phyloP scores from a whole-genome alignment of 2,329 filamentous ascomycete species.

The Phialocephala sp. region DNA sequence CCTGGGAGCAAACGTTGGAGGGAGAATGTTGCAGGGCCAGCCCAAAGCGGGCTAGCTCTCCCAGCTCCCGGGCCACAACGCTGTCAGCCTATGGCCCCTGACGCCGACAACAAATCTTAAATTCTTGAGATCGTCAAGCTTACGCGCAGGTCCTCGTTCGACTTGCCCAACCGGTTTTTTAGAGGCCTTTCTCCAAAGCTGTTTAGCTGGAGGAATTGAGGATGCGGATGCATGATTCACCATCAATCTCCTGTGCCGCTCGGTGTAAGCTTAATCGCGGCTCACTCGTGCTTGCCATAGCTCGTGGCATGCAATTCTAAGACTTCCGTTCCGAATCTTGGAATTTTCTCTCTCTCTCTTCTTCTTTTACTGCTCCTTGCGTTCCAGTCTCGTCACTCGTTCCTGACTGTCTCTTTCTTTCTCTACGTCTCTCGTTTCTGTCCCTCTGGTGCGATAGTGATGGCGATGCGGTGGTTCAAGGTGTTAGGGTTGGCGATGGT shows the following conservation, averaged over 20 bases:
- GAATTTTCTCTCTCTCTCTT: background rate
- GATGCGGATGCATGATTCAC: background rate
- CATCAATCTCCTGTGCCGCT: background rate
- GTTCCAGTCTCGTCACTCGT: background rate
- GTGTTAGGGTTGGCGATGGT: constrained; percentile 8
- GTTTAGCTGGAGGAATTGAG: no score
- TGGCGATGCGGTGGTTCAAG: background rate
- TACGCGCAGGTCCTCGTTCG: no score
- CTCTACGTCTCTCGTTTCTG: background rate
- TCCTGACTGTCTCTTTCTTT: background rate
- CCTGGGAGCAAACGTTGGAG: no score
- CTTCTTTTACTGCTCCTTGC: background rate
- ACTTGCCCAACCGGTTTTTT: no score
- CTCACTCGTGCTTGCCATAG: background rate
- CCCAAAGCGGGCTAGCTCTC: no score
- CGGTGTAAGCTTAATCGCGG: background rate
- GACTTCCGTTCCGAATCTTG: background rate
- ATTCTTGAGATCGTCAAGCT: no score
- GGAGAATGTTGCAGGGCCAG: no score
- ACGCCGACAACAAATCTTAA: no score
- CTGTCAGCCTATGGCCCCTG: no score
- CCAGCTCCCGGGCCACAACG: no score
- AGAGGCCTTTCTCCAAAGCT: no score
- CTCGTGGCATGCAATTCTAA: background rate
- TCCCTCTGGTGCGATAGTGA: background rate